phyloP scores from a whole-genome alignment of 139 green algal species.

The Tetradesmus obliquus region DNA sequence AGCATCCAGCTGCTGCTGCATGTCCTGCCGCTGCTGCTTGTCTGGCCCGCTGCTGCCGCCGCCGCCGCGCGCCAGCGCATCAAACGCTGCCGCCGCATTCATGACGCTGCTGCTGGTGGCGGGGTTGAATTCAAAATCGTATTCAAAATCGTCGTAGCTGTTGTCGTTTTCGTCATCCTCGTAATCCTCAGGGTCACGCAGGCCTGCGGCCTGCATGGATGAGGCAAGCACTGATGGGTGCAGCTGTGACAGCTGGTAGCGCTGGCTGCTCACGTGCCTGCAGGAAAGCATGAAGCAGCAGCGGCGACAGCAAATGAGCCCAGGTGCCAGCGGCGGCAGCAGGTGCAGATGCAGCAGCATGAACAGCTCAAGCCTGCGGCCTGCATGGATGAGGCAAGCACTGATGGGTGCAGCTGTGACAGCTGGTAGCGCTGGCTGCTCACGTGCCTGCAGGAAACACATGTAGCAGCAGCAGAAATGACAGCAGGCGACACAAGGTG shows the following conservation, averaged over 20 bases:
- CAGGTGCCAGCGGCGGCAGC: not conserved
- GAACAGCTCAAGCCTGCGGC: conserved; percentile 3
- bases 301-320: not conserved
- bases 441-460: conserved; percentile 19
- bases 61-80: not conserved
- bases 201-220: conserved; percentile 38
- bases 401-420: conserved; percentile 24
- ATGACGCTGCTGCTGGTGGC: not conserved
- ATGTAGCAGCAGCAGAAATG: not conserved
- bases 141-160: not conserved
- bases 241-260: conserved; percentile 43
- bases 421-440: conserved; percentile 45
- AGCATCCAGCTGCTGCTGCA: not conserved
- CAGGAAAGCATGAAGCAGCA: not conserved
- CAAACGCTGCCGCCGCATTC: not conserved
- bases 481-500: not conserved
- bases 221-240: conserved; percentile 11
- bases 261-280: conserved; percentile 43
- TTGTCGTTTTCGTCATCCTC: not conserved
- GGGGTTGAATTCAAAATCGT: not conserved
- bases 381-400: conserved; percentile 34
- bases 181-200: conserved; percentile 27
- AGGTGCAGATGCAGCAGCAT: not conserved
- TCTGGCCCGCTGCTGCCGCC: not conserved
- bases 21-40: not conserved